Conservation (phyloP, 345 rosid species). For the Theobroma cacao region DNA sequence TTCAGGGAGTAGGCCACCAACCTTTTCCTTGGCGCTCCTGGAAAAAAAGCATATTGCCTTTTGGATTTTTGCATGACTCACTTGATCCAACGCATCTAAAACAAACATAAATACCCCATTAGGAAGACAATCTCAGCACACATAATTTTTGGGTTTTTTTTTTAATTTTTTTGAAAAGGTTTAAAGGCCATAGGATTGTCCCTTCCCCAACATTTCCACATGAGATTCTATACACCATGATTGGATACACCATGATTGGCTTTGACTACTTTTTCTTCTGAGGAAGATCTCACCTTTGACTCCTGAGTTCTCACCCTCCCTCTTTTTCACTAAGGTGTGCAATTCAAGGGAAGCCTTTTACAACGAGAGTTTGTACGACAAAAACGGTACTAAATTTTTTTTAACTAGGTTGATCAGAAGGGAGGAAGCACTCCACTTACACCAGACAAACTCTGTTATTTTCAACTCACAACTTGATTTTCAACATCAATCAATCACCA, state of each 20-base stretch:
- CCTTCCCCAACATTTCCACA: conserved; percentile 59
- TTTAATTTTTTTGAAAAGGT: neutral
- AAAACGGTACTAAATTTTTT: neutral
- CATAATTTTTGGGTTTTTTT: neutral
- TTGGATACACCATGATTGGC: conserved; percentile 57
- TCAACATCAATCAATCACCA: neutral
- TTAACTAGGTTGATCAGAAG: neutral
- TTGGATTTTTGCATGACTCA: conserved; percentile 45
- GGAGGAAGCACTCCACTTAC: neutral
- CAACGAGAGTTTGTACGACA: conserved; percentile 5
- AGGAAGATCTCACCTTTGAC: conserved; percentile 44
- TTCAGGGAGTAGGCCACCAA: conserved; percentile 42
- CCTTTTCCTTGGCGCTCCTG: conserved; percentile 19
- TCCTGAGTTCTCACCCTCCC: conserved; percentile 11
- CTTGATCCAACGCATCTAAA: conserved; percentile 46
- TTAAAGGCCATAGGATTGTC: conserved; percentile 38
- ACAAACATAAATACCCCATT: conserved; percentile 27
- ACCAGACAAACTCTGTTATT: conserved; percentile 7
- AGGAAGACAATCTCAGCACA: conserved; percentile 11
- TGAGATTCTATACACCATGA: conserved; percentile 65
- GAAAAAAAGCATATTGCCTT: conserved; percentile 10
- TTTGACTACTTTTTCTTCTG: conserved; percentile 72
- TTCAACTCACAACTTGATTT: neutral
- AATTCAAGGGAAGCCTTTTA: conserved; percentile 23
- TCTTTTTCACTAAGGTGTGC: conserved; percentile 26